Conservation (phyloP, 1,284 basidiomycete species). For the Entoloma clypeatum region DNA sequence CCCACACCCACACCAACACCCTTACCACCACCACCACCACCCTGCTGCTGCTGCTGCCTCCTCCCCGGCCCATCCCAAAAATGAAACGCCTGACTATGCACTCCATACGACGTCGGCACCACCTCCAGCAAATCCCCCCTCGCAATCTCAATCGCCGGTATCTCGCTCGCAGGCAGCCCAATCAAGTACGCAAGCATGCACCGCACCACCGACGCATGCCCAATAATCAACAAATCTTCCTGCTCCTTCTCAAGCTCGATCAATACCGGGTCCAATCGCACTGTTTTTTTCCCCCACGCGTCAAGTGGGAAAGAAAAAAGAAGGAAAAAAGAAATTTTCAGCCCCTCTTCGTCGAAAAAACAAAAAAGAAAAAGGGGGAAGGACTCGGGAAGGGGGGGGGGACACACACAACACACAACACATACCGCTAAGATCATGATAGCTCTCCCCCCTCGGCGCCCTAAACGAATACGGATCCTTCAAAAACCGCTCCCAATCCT, state of each 20-base stretch:
- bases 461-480: conserved; percentile 93
- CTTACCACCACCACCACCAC: too few species aligned
- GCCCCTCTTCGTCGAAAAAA: too few species aligned
- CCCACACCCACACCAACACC: too few species aligned
- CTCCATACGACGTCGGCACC: conserved; percentile 86
- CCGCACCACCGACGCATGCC: conserved; percentile 97
- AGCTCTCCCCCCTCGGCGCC: conserved; percentile 90
- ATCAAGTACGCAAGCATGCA: conserved; percentile 92
- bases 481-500: conserved; percentile 91
- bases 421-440: conserved; percentile 52
- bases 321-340: too few species aligned
- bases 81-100: conserved; percentile 84
- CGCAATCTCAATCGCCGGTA: conserved; percentile 94
- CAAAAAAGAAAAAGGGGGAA: neutral
- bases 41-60: too few species aligned
- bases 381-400: conserved; percentile 48
- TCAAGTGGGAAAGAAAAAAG: too few species aligned
- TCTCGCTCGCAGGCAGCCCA: conserved; percentile 93
- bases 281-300: too few species aligned
- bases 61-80: conserved; percentile 87
- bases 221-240: conserved; percentile 95
- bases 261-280: conserved; percentile 93
- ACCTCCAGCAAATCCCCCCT: conserved; percentile 88
- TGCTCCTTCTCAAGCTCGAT: conserved; percentile 95
- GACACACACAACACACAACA: too few species aligned